Percentiles rank a stretch among this genome's conserved stretches.
These are phyloP conservation scores for Daldinia grandis DNA, from an alignment of 495 filamentous ascomycete genomes.

Conservation along the genomic window DNA sequence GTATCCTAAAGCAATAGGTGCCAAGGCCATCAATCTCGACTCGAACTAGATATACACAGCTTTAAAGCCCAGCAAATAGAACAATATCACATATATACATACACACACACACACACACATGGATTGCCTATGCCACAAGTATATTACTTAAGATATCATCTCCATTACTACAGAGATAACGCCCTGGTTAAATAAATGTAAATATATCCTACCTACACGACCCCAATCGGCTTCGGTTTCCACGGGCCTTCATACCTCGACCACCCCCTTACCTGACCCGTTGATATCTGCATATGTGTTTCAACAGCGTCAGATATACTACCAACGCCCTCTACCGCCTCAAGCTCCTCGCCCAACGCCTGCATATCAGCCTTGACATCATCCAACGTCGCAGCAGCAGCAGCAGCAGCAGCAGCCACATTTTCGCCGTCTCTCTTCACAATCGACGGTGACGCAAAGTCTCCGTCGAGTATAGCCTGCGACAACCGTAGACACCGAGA, in stretches of 20 bases:
- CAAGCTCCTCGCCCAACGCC: conserved; percentile 31
- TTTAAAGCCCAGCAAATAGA: too few relatives aligned
- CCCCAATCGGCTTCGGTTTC: conserved; percentile 69
- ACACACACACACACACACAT: too few relatives aligned
- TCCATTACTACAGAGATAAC: too few relatives aligned
- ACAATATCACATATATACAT: too few relatives aligned
- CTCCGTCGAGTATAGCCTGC: conserved; percentile 40
- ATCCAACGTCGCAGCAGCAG: conserved; percentile 39
- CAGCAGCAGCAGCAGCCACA: background rate
- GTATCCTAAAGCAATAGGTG: background rate
- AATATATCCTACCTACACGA: conserved; percentile 48
- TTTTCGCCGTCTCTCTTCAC: conserved; percentile 16
- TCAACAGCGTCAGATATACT: conserved; percentile 16
- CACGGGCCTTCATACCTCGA: conserved; percentile 61
- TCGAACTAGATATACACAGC: too few relatives aligned
- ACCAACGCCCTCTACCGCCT: conserved; percentile 16
- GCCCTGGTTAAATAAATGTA: background rate
- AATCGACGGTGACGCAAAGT: conserved; percentile 31
- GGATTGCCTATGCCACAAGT: too few relatives aligned
- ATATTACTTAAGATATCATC: too few relatives aligned
- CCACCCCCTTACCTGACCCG: conserved; percentile 54
- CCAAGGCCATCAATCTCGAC: too few relatives aligned
- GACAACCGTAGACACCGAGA: conserved; percentile 48
- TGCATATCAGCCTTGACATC: conserved; percentile 45
- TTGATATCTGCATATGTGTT: conserved; percentile 1